Evolutionary conservation across 2,329 filamentous ascomycete species (phyloP).

Genomic region (Trichoderma koningiopsis): DNA sequence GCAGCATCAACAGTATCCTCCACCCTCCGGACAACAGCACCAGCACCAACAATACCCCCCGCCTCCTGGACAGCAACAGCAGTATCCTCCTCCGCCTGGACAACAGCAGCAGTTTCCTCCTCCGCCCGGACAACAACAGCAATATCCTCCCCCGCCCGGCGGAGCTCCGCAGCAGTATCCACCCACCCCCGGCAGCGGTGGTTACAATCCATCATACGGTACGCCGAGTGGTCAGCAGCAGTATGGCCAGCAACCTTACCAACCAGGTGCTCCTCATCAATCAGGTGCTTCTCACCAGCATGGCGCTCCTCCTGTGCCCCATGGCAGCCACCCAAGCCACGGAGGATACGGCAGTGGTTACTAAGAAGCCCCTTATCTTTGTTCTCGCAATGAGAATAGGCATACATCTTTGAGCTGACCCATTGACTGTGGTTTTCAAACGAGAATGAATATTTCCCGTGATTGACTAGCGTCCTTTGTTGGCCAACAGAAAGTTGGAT

Average conservation of each 20-base stretch:
- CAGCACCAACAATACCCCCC: slow-evolving; percentile 20
- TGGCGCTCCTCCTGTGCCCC: slow-evolving; percentile 30
- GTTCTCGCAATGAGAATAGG: neutral
- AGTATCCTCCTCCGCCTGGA: slow-evolving; percentile 5
- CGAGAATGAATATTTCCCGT: neutral
- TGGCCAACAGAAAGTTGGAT: neutral
- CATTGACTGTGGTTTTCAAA: neutral
- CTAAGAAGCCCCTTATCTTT: neutral
- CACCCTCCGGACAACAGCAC: slow-evolving; percentile 4
- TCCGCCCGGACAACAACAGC: slow-evolving; percentile 26
- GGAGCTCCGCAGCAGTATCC: slow-evolving; percentile 3
- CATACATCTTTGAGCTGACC: neutral
- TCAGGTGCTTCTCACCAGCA: slow-evolving; percentile 34
- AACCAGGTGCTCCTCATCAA: slow-evolving; percentile 32
- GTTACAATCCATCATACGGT: slow-evolving; percentile 38
- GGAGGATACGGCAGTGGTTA: slow-evolving; percentile 24
- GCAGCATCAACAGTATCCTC: neutral
- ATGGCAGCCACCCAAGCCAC: slow-evolving; percentile 25
- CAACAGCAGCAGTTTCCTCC: slow-evolving; percentile 1
- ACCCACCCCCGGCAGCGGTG: slow-evolving; percentile 18
- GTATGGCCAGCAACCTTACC: slow-evolving; percentile 35
- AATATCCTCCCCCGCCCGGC: slow-evolving; percentile 33
- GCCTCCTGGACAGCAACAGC: slow-evolving; percentile 5
- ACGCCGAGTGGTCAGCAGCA: slow-evolving; percentile 36
- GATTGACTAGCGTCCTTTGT: slow-evolving; percentile 1